phyloP scores from a whole-genome alignment of 495 filamentous ascomycete genomes.

The Neurospora terricola region DNA sequence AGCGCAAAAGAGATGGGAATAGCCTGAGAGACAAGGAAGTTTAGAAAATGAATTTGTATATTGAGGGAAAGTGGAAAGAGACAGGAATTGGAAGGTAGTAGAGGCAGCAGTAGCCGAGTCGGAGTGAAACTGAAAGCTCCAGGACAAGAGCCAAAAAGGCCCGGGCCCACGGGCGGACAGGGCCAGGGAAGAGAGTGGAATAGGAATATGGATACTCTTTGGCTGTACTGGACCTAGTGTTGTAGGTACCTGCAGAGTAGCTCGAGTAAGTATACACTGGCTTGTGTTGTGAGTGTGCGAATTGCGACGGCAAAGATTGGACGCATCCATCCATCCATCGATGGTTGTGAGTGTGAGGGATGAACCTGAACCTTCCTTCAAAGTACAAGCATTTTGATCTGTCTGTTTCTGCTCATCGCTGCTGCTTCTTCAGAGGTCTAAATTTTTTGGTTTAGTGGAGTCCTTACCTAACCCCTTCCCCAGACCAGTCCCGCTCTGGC shows the following conservation, averaged over 20 bases:
- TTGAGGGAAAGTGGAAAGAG: not conserved
- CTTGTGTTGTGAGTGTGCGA: not conserved
- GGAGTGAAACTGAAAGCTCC: not conserved
- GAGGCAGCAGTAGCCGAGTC: not conserved
- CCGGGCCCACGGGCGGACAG: not conserved
- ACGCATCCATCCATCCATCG: not conserved
- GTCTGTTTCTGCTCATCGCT: not conserved
- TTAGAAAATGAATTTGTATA: not conserved
- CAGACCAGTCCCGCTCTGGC: not conserved
- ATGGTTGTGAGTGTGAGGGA: not conserved
- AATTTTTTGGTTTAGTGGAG: not conserved
- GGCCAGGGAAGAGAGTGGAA: not conserved
- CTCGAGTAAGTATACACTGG: not conserved
- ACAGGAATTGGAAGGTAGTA: not conserved
- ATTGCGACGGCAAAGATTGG: not conserved
- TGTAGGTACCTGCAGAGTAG: not conserved
- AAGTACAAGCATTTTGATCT: not conserved
- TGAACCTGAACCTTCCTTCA: not conserved
- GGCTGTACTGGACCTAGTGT: not conserved
- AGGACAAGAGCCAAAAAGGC: not conserved
- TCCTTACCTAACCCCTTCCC: not conserved
- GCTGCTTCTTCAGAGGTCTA: not conserved
- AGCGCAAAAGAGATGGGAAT: not conserved
- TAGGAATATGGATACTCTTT: not conserved
- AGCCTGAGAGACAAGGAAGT: not conserved